Base-by-base conservation (phyloP, 345 rosid species). In the Salix purpurea region DNA sequence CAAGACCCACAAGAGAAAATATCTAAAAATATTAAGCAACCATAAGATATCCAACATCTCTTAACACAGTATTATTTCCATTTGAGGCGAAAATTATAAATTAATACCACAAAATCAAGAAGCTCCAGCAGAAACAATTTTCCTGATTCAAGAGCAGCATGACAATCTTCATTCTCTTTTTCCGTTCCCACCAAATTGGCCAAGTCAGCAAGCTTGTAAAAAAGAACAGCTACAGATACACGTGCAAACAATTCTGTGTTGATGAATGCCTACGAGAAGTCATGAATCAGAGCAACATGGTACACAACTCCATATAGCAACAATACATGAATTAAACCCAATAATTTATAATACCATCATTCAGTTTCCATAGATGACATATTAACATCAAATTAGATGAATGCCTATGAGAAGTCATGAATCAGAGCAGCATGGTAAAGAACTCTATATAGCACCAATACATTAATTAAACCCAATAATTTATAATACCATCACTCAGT, bases 191-290 rank as follows among this genome's bases (percentile, higher is more conserved):
- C 81, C 81, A 75, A 68, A 72, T 76, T 71, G 14, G 85, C 91
- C 89, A 88, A 83, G 85, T 85, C 78, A 79, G 95, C 90, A 23
- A 94, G 87, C 86, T 88, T 89, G 86, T 85, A 76, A 76, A 95
- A 91, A 50, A 95, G 86, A 74, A 82, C 92, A 77, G 97, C 94
- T 26, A 95, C 93, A 68, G 94, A 92, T n/a, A 91, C 96, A 56
- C 99, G 97, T 50, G 94, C 97, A 87, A 87, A 95, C 78, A 95
- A 85, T 86, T 95, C 99, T 42, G 96, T 93, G 86, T 93, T 95
- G 84, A 90, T 88, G 86, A 89, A 93, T 71, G 86, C 90, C 97
- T 95, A 71, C 52, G 73, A 69, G 37, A 79, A 74, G 70, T 26
- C 78, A 79, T 32, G 77, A 54, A 30, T 65, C 70, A 76, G 71